These are phyloP conservation scores for Amylocystis lapponica DNA, from an alignment of 768 basidiomycete genomes.

Conservation along the genomic window DNA sequence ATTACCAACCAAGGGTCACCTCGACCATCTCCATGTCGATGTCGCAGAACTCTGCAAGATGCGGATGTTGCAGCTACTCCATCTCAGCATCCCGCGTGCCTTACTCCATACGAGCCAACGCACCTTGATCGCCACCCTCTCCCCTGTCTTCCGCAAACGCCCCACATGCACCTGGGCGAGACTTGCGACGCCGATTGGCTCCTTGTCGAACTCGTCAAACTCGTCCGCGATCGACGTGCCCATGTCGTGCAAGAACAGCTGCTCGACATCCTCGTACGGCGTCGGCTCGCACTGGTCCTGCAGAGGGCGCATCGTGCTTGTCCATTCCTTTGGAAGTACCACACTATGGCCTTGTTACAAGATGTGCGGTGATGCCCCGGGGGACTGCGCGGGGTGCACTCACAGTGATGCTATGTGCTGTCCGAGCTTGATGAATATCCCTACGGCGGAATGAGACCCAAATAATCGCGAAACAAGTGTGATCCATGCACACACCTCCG, in stretches of 20 bases:
- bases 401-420: conserved; percentile 78
- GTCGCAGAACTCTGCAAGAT: conserved; percentile 84
- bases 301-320: conserved; percentile 48
- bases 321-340: conserved; percentile 63
- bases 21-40: conserved; percentile 89
- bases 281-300: conserved; percentile 96
- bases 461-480: neutral
- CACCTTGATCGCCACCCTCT: conserved; percentile 83
- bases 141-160: conserved; percentile 61
- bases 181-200: conserved; percentile 93
- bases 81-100: neutral
- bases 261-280: conserved; percentile 68
- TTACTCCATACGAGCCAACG: conserved; percentile 5
- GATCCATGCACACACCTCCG: conserved; percentile 54
- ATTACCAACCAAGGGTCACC: conserved; percentile 58
- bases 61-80: conserved; percentile 80
- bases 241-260: conserved; percentile 75
- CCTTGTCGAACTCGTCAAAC: conserved; percentile 81
- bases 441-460: conserved; percentile 26
- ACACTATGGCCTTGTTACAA: conserved; percentile 27
- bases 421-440: conserved; percentile 85
- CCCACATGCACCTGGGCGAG: conserved; percentile 94
- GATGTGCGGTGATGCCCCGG: conserved; percentile 16
- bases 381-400: conserved; percentile 16
- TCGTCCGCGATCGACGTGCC: conserved; percentile 64